Evolutionary conservation across 2,329 filamentous ascomycete species (phyloP).

Genomic region (Trichoderma atrobrunneum): DNA sequence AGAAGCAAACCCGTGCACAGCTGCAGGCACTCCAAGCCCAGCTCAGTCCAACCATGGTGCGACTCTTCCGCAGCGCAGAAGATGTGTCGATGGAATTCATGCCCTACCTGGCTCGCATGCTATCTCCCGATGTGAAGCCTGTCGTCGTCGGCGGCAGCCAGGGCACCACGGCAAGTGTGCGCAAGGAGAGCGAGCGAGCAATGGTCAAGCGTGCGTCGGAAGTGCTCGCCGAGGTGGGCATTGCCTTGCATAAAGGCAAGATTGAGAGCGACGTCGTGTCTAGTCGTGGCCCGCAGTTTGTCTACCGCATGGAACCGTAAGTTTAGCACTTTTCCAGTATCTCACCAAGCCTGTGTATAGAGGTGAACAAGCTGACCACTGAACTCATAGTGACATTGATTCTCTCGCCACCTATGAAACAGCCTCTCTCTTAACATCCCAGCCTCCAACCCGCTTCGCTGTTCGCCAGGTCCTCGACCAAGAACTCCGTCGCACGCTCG

Average conservation of each 20-base stretch:
- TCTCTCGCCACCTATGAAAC: conserved; percentile 73
- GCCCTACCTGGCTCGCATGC: conserved; percentile 77
- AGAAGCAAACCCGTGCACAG: conserved; percentile 72
- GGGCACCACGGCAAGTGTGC: conserved; percentile 73
- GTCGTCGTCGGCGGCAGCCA: conserved; percentile 73
- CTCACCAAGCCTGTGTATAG: neutral
- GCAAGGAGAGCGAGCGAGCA: conserved; percentile 77
- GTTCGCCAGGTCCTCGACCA: conserved; percentile 91
- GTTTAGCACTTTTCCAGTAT: conserved; percentile 36
- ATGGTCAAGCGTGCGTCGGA: conserved; percentile 79
- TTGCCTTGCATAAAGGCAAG: conserved; percentile 75
- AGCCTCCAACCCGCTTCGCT: conserved; percentile 80
- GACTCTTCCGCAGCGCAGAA: conserved; percentile 75
- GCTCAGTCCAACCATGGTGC: conserved; percentile 67
- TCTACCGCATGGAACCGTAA: conserved; percentile 94
- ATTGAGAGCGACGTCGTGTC: conserved; percentile 66
- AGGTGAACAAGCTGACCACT: neutral
- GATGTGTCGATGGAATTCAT: conserved; percentile 78
- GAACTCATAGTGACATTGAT: conserved; percentile 62
- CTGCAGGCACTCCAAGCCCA: conserved; percentile 71
- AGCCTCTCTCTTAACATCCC: conserved; percentile 53
- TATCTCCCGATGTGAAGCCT: conserved; percentile 87
- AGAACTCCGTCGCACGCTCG: conserved; percentile 74
- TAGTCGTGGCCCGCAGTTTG: conserved; percentile 65
- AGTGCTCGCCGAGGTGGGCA: conserved; percentile 77